A percentile compares a stretch with the other conserved stretches of the same genome.
Evolutionary conservation across 2,329 filamentous ascomycete genomes (phyloP).

Genomic region (Parastagonospora nodorum): DNA sequence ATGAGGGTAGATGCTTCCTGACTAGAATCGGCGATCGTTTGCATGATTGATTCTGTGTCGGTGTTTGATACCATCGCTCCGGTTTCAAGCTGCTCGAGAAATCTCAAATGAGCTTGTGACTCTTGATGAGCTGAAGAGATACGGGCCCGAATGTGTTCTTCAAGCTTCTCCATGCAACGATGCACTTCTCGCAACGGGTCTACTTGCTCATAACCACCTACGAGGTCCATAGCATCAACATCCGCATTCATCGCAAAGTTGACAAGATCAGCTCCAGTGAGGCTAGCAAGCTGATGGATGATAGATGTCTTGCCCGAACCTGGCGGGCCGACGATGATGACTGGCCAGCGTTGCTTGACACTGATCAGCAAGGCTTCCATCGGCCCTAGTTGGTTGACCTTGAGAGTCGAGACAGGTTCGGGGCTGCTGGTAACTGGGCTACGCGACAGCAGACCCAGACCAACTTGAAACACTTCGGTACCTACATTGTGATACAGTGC

Average conservation of each 20-base stretch:
- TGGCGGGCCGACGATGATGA: constrained; percentile 83
- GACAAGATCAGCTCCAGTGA: constrained; percentile 75
- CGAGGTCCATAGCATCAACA: constrained; percentile 94
- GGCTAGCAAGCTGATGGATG: constrained; percentile 78
- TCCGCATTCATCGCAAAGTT: constrained; percentile 92
- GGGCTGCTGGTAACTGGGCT: constrained; percentile 50
- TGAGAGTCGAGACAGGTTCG: constrained; percentile 22
- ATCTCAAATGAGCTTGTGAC: constrained; percentile 8
- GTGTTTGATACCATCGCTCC: background rate
- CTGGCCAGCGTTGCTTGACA: constrained; percentile 83
- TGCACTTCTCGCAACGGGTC: constrained; percentile 78
- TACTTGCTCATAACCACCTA: constrained; percentile 94
- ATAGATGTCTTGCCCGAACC: constrained; percentile 86
- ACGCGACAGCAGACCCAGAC: constrained; percentile 72
- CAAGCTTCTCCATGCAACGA: constrained; percentile 60
- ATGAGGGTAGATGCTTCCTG: constrained; percentile 45
- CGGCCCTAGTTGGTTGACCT: constrained; percentile 65
- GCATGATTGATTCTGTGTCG: constrained; percentile 14
- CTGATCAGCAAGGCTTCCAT: constrained; percentile 88
- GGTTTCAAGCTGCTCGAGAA: constrained; percentile 29
- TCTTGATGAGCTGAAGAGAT: constrained; percentile 19
- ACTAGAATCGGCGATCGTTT: constrained; percentile 16
- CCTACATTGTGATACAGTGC: constrained; percentile 73
- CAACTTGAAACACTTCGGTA: constrained; percentile 72
- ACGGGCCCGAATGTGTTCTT: constrained; percentile 55